phyloP scores from a whole-genome alignment of 805 yeast genomes.

The Clavispora carvajalis region DNA sequence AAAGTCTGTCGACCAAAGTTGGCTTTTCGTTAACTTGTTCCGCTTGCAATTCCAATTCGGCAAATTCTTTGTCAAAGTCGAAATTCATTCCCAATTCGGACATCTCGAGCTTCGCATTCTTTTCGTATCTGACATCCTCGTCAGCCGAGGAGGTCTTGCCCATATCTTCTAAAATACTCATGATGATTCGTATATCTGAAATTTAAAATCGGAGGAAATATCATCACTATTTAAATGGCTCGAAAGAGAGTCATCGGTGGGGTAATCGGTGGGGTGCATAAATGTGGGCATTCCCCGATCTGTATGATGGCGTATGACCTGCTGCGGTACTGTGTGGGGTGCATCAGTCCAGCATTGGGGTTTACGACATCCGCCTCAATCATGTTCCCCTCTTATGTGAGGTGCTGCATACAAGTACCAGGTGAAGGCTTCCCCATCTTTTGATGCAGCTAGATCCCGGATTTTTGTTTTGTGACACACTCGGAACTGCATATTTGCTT shows the following conservation, averaged over 20 bases:
- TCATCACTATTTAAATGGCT: background rate
- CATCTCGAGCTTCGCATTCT: constrained; percentile 20
- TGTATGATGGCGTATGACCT: background rate
- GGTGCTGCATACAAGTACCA: too few relatives aligned
- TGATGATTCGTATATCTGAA: background rate
- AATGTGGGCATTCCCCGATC: background rate
- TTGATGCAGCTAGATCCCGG: background rate
- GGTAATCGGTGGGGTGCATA: background rate
- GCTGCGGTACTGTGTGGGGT: background rate
- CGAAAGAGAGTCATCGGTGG: background rate
- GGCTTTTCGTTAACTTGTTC: constrained; percentile 23
- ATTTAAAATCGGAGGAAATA: background rate
- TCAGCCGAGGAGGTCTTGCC: constrained; percentile 11
- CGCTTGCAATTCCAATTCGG: constrained; percentile 28
- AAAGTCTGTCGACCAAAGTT: constrained; percentile 34
- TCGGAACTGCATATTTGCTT: background rate
- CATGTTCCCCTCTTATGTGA: too few relatives aligned
- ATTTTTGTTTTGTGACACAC: background rate
- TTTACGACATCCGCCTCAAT: too few relatives aligned
- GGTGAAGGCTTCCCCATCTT: too few relatives aligned
- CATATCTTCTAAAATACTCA: constrained; percentile 17
- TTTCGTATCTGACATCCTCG: constrained; percentile 15
- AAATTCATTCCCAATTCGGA: constrained; percentile 26
- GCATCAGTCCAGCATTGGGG: background rate
- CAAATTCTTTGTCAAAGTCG: constrained; percentile 32